These are phyloP conservation scores for Luzula sylvatica DNA, from an alignment of 176 grass and related monocot species.

Conservation along the genomic window DNA sequence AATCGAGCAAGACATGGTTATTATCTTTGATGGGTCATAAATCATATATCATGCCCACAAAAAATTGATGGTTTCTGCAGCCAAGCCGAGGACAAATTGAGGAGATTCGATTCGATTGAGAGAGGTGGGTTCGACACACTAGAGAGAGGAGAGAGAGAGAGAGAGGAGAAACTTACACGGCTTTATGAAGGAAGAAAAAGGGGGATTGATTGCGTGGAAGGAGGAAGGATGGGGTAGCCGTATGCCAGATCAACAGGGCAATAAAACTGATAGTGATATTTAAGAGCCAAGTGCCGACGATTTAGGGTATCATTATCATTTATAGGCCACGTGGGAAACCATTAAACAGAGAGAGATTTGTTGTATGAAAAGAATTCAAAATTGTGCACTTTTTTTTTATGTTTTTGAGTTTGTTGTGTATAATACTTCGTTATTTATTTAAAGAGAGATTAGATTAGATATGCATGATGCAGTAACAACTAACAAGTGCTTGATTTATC, in stretches of 20 bases:
- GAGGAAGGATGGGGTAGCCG: not conserved
- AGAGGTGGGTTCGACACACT: not conserved
- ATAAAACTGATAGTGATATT: not conserved
- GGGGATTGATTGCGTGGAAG: too few relatives aligned
- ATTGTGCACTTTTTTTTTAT: too few relatives aligned
- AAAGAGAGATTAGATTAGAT: too few relatives aligned
- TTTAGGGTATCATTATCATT: not conserved
- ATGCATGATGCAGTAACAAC: too few relatives aligned
- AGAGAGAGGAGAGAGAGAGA: not conserved
- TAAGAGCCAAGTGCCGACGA: not conserved
- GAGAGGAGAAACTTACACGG: conserved; percentile 8
- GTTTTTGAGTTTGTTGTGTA: too few relatives aligned
- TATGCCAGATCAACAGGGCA: not conserved
- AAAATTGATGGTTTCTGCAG: not conserved
- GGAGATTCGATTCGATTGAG: not conserved
- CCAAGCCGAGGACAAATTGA: not conserved
- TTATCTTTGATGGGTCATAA: not conserved
- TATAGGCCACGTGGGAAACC: not conserved
- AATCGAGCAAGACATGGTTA: not conserved
- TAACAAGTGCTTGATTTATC: too few relatives aligned
- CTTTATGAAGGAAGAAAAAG: not conserved
- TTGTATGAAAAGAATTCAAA: too few relatives aligned
- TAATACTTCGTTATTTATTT: too few relatives aligned
- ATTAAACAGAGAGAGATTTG: too few relatives aligned
- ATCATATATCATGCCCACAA: not conserved